These are phyloP conservation scores for Monsonia emarginata DNA, from an alignment of 441 rosid genomes.

Conservation along the genomic window DNA sequence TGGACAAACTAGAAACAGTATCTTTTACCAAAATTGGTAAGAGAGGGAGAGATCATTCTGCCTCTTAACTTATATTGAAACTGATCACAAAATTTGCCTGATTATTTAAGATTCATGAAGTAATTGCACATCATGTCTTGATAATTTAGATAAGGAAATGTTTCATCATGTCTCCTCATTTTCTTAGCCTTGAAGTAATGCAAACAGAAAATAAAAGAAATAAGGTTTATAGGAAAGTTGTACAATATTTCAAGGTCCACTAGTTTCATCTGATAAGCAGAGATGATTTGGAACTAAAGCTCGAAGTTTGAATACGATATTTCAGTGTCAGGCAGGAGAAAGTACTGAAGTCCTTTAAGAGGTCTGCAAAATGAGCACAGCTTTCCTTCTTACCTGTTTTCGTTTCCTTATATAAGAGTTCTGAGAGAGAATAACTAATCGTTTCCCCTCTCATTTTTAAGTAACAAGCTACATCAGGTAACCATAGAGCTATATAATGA, in stretches of 20 bases:
- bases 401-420: background rate
- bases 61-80: background rate
- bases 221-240: background rate
- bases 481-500: background rate
- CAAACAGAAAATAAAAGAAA: background rate
- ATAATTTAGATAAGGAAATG: background rate
- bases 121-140: background rate
- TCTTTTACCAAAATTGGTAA: background rate
- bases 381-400: background rate
- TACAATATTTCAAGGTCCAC: background rate
- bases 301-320: background rate
- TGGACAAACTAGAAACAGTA: background rate
- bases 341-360: background rate
- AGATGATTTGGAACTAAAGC: background rate
- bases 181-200: background rate
- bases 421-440: background rate
- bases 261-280: background rate
- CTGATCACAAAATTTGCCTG: background rate
- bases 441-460: background rate
- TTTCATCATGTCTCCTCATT: background rate
- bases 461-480: background rate
- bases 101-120: background rate
- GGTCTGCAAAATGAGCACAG: background rate
- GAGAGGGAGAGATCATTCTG: background rate
- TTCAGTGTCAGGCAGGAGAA: background rate